Evolutionary conservation across 1,284 basidiomycete species (phyloP).

Genomic region (Phellopilus nigrolimitatus): DNA sequence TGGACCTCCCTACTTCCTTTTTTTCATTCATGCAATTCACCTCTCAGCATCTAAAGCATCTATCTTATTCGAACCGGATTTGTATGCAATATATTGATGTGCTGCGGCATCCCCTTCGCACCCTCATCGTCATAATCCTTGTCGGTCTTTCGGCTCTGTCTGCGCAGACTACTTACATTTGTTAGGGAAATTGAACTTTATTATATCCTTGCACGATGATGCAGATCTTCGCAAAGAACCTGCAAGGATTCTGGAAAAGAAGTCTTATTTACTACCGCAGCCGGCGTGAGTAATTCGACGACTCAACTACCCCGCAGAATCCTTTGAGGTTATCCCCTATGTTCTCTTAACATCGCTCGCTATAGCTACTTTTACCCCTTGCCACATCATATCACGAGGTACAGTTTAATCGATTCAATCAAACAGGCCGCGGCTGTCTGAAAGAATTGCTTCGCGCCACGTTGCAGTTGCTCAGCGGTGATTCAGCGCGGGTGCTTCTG

Average conservation of each 20-base stretch:
- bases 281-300: too few relatives aligned
- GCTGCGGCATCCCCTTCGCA: neutral
- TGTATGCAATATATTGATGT: conserved; percentile 5
- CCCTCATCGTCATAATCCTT: neutral
- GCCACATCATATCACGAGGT: too few relatives aligned
- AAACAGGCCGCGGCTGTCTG: neutral
- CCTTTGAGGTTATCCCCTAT: too few relatives aligned
- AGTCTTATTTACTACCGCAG: too few relatives aligned
- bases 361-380: too few relatives aligned
- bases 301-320: too few relatives aligned
- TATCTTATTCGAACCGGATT: neutral
- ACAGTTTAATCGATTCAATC: neutral
- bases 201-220: neutral
- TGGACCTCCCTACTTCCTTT: conserved; percentile 6
- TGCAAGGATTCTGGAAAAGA: too few relatives aligned
- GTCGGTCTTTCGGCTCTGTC: conserved; percentile 3
- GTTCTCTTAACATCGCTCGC: too few relatives aligned
- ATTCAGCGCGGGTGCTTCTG: conserved; percentile 2
- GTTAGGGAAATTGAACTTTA: neutral
- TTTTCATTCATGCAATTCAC: neutral
- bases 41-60: conserved; percentile 1
- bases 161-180: neutral
- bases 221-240: too few relatives aligned
- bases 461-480: conserved; percentile 2
- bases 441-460: neutral